phyloP scores from a whole-genome alignment of 139 green algal genomes.

The Picochlorum costavermella region DNA sequence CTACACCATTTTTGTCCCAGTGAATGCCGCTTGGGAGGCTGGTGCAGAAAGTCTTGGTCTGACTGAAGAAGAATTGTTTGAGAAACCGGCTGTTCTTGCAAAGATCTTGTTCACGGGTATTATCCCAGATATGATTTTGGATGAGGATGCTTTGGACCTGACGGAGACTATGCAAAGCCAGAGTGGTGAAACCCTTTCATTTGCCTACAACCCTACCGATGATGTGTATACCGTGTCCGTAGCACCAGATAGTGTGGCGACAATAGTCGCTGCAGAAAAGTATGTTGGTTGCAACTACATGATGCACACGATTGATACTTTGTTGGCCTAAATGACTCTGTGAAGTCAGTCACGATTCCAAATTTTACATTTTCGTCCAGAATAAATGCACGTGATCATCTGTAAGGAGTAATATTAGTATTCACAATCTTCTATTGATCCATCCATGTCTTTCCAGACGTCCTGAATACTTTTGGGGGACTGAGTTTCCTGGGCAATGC shows the following conservation, averaged over 20 bases:
- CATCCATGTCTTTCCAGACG: background rate
- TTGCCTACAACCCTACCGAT: no score
- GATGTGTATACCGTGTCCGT: background rate
- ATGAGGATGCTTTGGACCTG: background rate
- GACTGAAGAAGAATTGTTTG: background rate
- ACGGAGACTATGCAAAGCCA: background rate
- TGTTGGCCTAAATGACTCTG: background rate
- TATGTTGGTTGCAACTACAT: slow-evolving; percentile 5
- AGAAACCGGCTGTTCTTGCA: background rate
- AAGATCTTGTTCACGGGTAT: background rate
- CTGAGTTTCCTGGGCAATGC: background rate
- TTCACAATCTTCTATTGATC: slow-evolving; percentile 3
- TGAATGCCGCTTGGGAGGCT: background rate
- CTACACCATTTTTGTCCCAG: background rate
- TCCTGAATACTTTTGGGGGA: background rate
- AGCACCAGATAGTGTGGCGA: background rate
- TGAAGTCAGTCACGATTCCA: background rate
- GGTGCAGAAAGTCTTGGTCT: background rate
- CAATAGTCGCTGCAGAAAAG: background rate
- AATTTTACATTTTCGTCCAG: background rate
- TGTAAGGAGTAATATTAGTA: background rate
- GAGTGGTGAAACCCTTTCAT: no score
- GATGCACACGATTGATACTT: slow-evolving; percentile 11
- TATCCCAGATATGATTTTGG: background rate
- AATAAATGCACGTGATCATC: background rate